Evolutionary conservation across 192 early-diverging fungal genomes (phyloP), one percentile per base, ranked within the genome.

Genomic region (Coemansia sp.): DNA sequence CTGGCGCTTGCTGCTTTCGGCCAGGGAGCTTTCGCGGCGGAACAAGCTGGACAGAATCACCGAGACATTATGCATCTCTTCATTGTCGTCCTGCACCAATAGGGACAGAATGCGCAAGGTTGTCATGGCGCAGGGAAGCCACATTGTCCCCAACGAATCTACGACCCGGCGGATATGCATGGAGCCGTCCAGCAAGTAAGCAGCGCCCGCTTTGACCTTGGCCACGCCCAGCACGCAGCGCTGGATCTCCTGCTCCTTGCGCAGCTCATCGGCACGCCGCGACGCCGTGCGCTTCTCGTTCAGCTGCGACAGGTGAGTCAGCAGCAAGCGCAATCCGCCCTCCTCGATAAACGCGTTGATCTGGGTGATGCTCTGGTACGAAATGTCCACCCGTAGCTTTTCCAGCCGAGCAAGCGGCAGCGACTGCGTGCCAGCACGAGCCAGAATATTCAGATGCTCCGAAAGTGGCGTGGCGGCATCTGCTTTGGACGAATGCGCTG

Each of bases 331-430:
- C 51, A 76, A 28, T 0, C 73, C 73, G 12, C 73, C 73, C 23
- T 56, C 66, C 14, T 69, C 73, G 16, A 76, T 45, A 56, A 76
- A 76, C 4, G 58, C 42, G 50, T 38, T 47, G 20, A 69, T 69
- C 56, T 76, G 73, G 44, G 57, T 51, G 34, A 76, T 53, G 62
- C 62, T 66, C 66, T 76, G 73, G 46, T 62, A 76, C 18, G 59
- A 58, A 5, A 76, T 48, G 28, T 76, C 73, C 23, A 65, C 66
- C n/a, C 66, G 66, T 54, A 76, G 55, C 59, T 56, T 60, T 38
- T 76, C 73, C 3, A 76, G 62, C 16, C 73, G 60, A n/a, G 66
- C 65, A 2, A 41, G 58, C 14, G 73, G 73, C 53, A 76, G 21
- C 5, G 73, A 76, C 66, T 76, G 73, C 7, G 73, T 64, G 21